Percentiles rank a stretch among this genome's conserved stretches.
Conservation (phyloP, 176 grass and related monocot species). For the Pharus latifolius region DNA sequence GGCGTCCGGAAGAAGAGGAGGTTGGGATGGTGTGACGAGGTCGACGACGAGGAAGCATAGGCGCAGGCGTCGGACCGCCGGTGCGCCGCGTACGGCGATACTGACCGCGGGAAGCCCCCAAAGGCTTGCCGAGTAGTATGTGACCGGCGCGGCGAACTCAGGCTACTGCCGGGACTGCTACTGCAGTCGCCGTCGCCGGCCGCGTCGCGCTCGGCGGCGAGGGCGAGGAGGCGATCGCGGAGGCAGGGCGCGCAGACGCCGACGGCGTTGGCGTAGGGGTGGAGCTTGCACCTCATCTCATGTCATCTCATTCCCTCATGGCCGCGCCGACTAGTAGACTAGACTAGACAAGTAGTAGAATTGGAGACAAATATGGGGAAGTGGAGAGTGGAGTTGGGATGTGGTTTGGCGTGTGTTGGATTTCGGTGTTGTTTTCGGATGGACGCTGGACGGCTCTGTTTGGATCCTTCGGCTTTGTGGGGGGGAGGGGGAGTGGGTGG, state of each 20-base stretch:
- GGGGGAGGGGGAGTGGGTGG: neutral
- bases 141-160: too few relatives aligned
- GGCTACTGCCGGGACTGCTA: too few relatives aligned
- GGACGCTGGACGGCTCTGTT: too few relatives aligned
- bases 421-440: too few relatives aligned
- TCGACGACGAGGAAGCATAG: neutral
- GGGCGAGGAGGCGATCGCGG: constrained; percentile 54
- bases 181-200: neutral
- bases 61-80: constrained; percentile 45
- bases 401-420: too few relatives aligned
- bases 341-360: neutral
- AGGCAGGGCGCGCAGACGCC: constrained; percentile 82
- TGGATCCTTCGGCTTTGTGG: too few relatives aligned
- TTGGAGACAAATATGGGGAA: neutral
- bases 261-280: constrained; percentile 45
- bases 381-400: too few relatives aligned
- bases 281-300: constrained; percentile 74
- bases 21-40: constrained; percentile 3
- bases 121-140: too few relatives aligned
- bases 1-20: constrained; percentile 64
- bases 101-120: constrained; percentile 28
- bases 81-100: constrained; percentile 29
- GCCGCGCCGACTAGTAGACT: too few relatives aligned
- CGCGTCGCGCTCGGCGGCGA: constrained; percentile 25
- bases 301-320: neutral